Evolutionary conservation across 1,284 basidiomycete genomes (phyloP), one percentile per base, ranked within the genome.

Genomic region (Kalmanozyma brasiliensis): DNA sequence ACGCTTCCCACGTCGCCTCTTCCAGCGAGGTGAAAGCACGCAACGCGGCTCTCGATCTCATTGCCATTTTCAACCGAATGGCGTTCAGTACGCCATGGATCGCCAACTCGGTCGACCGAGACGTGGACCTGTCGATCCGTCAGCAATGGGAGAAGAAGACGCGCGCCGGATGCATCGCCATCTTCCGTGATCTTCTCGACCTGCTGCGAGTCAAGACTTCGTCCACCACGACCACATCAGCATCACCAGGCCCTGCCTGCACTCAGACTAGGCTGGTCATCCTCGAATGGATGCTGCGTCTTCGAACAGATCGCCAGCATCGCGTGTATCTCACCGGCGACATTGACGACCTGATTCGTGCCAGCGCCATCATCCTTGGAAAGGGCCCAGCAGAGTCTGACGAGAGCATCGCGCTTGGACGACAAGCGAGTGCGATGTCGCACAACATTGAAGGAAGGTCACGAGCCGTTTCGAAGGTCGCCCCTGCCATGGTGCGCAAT

Each of bases 241-340:
- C 60, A 23, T 35, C 61, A 13, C 40, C 19, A 29, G 34, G 52
- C 16, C 5, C 61, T 7, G 45, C 61, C 19, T 65, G 62, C 33
- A 64, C 58, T 3, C 40, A 38, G 30, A 69, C 91, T 0, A 86
- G 92, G 22, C 82, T 98, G 16, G 85, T 88, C 3, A 87, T 91
- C 2, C 84, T 98, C 9, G 92, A 95, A 78, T 96, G 94, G 86
- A 82, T 96, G 58, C 88, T 94, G 84, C 89, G 93, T 11, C 85
- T 98, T 20, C 87, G 96, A 45, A 93, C 92, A 1, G 94, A 97
- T 80, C 88, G 92, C 3, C 91, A 94, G 75, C 96, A 99, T 81
- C 87, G 90, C 14, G 82, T 98, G 35, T 96, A 91, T 81, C 89
- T 91, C 62, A 78, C 84, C 17, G 77, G 79, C 23, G 83, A 86